Evolutionary conservation across 1,139 yeast species (phyloP), one percentile per base, ranked within the genome.

Genomic region (Yamadazyma songkhlaensis): DNA sequence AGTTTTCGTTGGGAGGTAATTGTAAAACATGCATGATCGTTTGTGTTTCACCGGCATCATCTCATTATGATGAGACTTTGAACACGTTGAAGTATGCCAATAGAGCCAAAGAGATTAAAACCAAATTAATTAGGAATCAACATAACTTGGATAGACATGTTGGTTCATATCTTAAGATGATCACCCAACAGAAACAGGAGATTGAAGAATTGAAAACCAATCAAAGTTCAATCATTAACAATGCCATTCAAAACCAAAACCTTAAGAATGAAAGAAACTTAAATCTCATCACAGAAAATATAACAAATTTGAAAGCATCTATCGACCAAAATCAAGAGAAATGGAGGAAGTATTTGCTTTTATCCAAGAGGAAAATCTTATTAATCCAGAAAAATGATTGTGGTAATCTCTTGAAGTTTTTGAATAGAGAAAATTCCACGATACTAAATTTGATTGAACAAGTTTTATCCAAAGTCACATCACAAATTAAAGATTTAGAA

Each of bases 21-120:
- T 89, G 97, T 61, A 84, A 86, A 57, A 90, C 97, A 0, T 92
- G 88, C 4, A 90, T 90, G 97, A 87, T 90, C 49, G 97, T 89
- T 1, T 90, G 97, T 60, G 77, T 90, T 3, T 84, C 95, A 3
- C 97, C 97, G 0, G 84, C 89, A 45, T 77, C 86, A 25, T 74
- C 72, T 29, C 96, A 90, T 57, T 88, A 87, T 55, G 97, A 90
- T 54, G 97, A 90, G 54, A 89, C 97, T 0, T 68, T 87, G 39
- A 90, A 89, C 57, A 87, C 97, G 0, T 71, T 90, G 41, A 87
- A 87, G 55, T 90, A 89, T 57, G 97, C 97, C 0, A 81, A 88
- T 55, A 68, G 96, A 23, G 97, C 96, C 12, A 88, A 88, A 52
- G 90, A 85, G 49, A 90, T 90, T 50, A 86, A 86, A 54, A 90